These are phyloP conservation scores for Serendipita sp. DNA, from an alignment of 768 basidiomycete genomes.

Conservation along the genomic window DNA sequence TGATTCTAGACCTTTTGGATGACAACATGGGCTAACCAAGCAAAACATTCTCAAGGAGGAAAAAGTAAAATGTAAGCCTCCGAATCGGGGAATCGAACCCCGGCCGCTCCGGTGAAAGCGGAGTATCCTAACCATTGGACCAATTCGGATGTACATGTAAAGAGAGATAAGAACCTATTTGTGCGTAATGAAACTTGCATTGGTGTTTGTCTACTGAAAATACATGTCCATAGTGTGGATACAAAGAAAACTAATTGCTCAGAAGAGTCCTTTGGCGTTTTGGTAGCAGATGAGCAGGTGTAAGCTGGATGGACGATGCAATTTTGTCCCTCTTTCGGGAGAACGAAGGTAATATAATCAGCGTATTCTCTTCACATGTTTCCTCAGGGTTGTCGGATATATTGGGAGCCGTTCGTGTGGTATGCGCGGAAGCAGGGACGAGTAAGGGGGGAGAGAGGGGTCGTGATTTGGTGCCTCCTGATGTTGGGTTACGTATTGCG, in stretches of 20 bases:
- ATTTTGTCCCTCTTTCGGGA: neutral
- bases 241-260: neutral
- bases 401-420: neutral
- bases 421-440: neutral
- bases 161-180: neutral
- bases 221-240: neutral
- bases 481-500: neutral
- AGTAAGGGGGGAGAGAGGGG: neutral
- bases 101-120: conserved; percentile 6
- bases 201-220: neutral
- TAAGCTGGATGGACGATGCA: neutral
- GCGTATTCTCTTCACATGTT: neutral
- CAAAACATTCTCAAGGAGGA: neutral
- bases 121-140: conserved; percentile 7
- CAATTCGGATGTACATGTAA: neutral
- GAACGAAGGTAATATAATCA: neutral
- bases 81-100: conserved; percentile 7
- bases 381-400: neutral
- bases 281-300: neutral
- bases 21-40: too few relatives aligned
- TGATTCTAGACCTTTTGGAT: too few relatives aligned
- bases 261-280: neutral
- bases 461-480: neutral
- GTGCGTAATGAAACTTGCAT: neutral
- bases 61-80: neutral